These are phyloP conservation scores for Fusarium fracticaudum DNA, from an alignment of 2,329 filamentous ascomycete genomes.

Conservation along the genomic window DNA sequence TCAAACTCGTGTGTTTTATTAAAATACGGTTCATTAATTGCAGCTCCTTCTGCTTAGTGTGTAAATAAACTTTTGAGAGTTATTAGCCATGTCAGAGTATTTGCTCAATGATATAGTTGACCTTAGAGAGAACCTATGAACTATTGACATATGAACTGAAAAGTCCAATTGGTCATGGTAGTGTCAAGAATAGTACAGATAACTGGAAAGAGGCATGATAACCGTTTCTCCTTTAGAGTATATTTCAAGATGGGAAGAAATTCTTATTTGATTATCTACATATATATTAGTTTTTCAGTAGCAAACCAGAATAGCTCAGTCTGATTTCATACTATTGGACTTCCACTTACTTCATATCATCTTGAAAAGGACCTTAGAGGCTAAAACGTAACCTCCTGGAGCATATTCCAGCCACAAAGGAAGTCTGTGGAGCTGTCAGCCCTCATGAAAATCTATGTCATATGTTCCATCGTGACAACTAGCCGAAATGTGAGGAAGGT, in stretches of 20 bases:
- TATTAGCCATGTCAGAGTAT: background rate
- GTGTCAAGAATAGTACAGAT: background rate
- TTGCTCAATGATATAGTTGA: background rate
- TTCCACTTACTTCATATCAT: background rate
- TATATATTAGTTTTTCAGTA: background rate
- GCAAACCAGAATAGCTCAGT: background rate
- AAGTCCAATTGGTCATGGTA: too few species aligned
- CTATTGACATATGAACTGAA: background rate
- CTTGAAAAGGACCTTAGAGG: background rate
- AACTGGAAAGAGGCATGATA: too few species aligned
- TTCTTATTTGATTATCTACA: background rate
- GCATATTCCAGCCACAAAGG: background rate
- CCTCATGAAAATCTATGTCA: background rate
- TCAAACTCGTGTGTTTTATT: background rate
- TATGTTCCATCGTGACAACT: background rate
- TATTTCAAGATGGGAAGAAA: background rate
- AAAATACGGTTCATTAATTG: background rate
- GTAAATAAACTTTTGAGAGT: background rate
- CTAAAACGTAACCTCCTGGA: background rate
- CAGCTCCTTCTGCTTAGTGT: background rate
- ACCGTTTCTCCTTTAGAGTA: background rate
- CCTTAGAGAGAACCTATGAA: background rate
- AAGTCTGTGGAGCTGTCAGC: background rate
- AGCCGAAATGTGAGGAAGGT: background rate
- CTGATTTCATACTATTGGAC: background rate